Evolutionary conservation across 306 rosid species (phyloP), one percentile per base, ranked within the genome.

Genomic region (Carpinus viminea): DNA sequence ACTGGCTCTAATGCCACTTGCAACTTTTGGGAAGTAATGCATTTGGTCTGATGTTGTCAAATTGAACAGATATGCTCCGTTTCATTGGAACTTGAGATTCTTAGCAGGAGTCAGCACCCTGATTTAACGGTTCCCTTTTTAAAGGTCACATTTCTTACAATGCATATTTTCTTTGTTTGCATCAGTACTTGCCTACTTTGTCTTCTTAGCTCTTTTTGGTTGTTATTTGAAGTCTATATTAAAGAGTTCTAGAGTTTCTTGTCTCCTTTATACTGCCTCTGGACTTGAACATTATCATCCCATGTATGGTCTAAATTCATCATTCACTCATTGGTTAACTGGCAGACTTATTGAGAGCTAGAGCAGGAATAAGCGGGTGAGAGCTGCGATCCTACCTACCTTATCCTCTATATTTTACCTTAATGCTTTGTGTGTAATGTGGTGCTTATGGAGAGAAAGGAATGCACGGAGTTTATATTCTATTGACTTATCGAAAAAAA

Each of bases 101-200:
- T 95, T 77, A 97, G 96, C 78, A 92, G 98, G 88, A 88, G 90
- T 84, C 97, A 88, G 56, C 98, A 92, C 81, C 98, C 98, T 70
- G 87, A 88, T 81, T 87, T 95, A 75, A 95, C 95, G 4, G 48
- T 86, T 68, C 95, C 98, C 13, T 92, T 95, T 85, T 83, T 91
- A 70, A 95, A 91, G 98, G 98, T 92, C 8, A 34, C 9, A 11
- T 38, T 18, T 18, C 17, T 20, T 87, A 73, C 16, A 12, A 34
- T 43, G n/a, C 60, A 59, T 76, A 57, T 34, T 54, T 36, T 61
- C 57, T 69, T 5, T 5, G 31, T 17, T 61, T 76, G 38, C 50
- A 73, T 46, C 56, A 2, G 60, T 68, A 20, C 28, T 65, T 52
- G 8, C 28, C 8, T 73, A 3, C 70, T 20, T 60, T 46, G 7